phyloP scores from a whole-genome alignment of 768 basidiomycete species.

The Hirschioporus abietinus region DNA sequence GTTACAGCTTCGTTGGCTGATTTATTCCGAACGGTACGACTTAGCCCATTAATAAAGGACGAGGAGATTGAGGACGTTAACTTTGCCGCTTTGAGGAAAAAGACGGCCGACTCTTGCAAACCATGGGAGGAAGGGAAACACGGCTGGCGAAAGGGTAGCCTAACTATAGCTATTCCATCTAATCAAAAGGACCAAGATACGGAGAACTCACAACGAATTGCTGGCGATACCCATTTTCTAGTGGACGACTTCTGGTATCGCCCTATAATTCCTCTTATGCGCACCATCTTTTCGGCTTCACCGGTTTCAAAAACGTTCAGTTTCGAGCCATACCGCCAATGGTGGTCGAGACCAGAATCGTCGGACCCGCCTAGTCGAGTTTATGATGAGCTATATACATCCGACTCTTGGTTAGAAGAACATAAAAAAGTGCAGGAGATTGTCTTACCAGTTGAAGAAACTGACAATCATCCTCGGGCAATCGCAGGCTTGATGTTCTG shows the following conservation, averaged over 20 bases:
- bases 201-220: not conserved
- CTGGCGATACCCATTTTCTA: not conserved
- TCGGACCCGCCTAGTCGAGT: constrained; percentile 4
- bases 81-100: not conserved
- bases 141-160: not conserved
- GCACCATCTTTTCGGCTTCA: not conserved
- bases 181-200: not conserved
- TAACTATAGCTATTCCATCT: not conserved
- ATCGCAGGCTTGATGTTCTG: constrained; percentile 20
- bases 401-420: constrained; percentile 18
- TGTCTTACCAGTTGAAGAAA: constrained; percentile 8
- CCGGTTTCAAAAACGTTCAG: not conserved
- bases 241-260: not conserved
- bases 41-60: not conserved
- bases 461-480: constrained; percentile 11
- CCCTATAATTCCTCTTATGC: not conserved
- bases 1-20: not conserved
- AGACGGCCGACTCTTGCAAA: not conserved
- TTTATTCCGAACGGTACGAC: not conserved
- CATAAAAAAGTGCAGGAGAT: constrained; percentile 18
- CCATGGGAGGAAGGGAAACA: not conserved
- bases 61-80: not conserved
- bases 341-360: not conserved
- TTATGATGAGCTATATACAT: constrained; percentile 22
- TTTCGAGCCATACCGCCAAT: not conserved